Evolutionary conservation across 2,329 filamentous ascomycete genomes (phyloP), one percentile per base, ranked within the genome.

Genomic region (Exophiala sp.): DNA sequence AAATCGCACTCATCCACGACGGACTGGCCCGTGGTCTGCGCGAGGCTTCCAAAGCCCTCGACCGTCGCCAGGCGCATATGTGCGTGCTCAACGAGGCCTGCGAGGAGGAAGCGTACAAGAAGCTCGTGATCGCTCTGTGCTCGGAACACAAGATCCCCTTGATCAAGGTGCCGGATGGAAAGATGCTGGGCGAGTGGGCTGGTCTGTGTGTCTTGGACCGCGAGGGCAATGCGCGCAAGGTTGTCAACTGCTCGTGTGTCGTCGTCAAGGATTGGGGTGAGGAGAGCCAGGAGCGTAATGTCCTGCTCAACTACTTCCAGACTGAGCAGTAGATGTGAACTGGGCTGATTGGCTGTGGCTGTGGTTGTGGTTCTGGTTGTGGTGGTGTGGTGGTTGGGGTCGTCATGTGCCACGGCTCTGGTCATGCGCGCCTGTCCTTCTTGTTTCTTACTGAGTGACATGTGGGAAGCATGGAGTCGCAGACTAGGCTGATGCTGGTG

Each of bases 71-170:
- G 80, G 93, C 93, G 56, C 93, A 98, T 81, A 97, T 98, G 90
- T 98, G 93, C 75, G 93, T 98, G 65, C 85, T 98, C 68, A 98
- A 98, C 84, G 93, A 98, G 84, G 85, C 86, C 64, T 98, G 93
- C 81, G 93, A 98, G 81, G 93, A 98, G 83, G 93, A 98, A 78
- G 91, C 93, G 64, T 98, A 98, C 83, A 98, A 98, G 89, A 98
- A 98, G 86, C 84, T 98, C 63, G 91, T 98, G 67, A 87, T 97
- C 65, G 93, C 93, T 59, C 86, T 98, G 57, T 98, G 93, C 87
- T 88, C 86, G 61, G 93, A 98, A 84, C 93, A 98, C 81, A 96
- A 96, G 85, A 98, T 98, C 68, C 93, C 93, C 63, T 80, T 98
- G 68, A 98, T 98, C 83, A 97, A 98, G 88, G 93, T 98, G 61